Base-by-base conservation (phyloP, 768 basidiomycete genomes). In the Filobasidium floriforme region DNA sequence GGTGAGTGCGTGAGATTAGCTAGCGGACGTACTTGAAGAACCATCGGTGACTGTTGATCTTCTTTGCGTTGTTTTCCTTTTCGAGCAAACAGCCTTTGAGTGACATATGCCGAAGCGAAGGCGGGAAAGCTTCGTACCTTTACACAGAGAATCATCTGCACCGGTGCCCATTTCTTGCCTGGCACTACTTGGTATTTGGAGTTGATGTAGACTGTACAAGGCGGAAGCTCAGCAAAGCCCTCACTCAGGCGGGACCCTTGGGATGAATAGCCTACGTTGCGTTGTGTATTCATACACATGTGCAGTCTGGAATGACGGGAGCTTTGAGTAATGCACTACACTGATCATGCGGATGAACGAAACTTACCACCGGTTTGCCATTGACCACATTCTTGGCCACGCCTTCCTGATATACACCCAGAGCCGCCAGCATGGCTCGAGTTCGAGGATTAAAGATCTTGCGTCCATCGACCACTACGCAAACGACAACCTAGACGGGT, bases 361-460 rank as follows among this genome's bases (percentile, higher is more conserved):
- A 41, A 75, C 77, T 15, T 68, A 77, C 76, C 9, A 98, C 94
- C 0, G 87, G 84, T 73, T 87, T 87, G 44, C 85, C 86, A 68
- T 89, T 90, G 67, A 96, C 87, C 73, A 86, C 82, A 65, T 81
- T 80, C 71, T 75, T 78, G 12, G 70, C 77, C 0, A 75, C 75
- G 7, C 67, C 93, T 65, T 96, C 92, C 80, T 98, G 94, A 76
- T 97, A 97, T 26, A 85, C 87, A 7, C 94, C 94, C 85, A 97
- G 88, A 3, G 92, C 86, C 14, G 93, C 94, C 66, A 99, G 84
- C 41, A 92, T 89, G 10, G 72, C 72, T 60, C 77, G 66, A 14
- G 77, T 76, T 28, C 77, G 29, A 52, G 87, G 83, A 75, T 92
- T 92, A 79, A 94, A 89, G 83, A 92, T 91, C 69, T 80, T 75